Evolutionary conservation across 2,329 filamentous ascomycete species (phyloP), one percentile per base, ranked within the genome.

Genomic region (Penicillium sp.): DNA sequence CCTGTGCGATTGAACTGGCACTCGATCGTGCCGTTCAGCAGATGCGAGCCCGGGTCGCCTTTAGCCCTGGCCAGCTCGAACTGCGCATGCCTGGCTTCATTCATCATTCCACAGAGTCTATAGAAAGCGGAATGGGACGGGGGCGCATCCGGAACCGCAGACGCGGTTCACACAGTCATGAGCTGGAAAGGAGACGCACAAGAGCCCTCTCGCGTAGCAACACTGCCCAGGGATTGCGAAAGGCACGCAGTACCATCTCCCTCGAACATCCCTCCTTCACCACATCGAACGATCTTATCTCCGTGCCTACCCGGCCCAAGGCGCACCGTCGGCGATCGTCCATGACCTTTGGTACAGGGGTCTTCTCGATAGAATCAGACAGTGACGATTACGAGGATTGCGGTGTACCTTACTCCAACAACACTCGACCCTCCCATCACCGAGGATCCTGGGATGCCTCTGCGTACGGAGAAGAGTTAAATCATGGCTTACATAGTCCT

Each of bases 1-100:
- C 93, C 58, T 92, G 92, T 69, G 91, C 93, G 3, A 92, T 97
- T 58, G 94, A 98, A 75, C 80, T 97, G 51, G 92, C 93, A 4
- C 80, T 98, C 1, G 78, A 80, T 62, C 67, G 70, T 37, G 78
- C 77, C 8, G 76, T 79, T 35, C 75, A 76, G 60, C 72, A 75
- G 30, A 78, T 78, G 76, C 75, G 77, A 35, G 77, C 75, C 12
- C 70, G 74, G 37, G 76, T 79, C 13, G 71, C 75, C 5, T 76
- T 79, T 42, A 73, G 70, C 53, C 72, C 73, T 12, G 70, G 66
- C 7, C 69, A 70, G 49, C 54, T 72, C 6, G 64, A 72, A 30
- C 53, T 69, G 45, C 67, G 64, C 22, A 53, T 68, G 19, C 66
- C 66, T 30, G 63, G 62, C 22, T 56, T 66, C 1, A 42, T 58